Evolutionary conservation across 768 basidiomycete species (phyloP), one percentile per base, ranked within the genome.

Genomic region (Kwoniella bestiolae): DNA sequence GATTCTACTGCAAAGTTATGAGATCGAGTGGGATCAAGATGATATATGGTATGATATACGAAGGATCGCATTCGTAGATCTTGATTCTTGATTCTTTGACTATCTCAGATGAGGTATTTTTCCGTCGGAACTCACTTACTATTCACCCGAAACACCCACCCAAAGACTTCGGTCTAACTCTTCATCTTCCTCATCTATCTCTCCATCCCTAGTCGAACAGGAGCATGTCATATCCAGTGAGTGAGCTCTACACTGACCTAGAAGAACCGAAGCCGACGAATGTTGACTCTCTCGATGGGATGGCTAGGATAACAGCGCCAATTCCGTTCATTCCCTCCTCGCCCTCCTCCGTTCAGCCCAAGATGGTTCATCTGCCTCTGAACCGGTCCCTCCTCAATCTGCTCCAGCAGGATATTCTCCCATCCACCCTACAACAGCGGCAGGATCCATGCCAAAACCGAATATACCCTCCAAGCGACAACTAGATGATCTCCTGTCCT

Each of bases 401-500:
- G 34, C 46, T 23, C 6, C 46, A 21, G 29, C 52, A 18, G 32
- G 47, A 35, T 29, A 18, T n/a, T n/a, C n/a, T n/a, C n/a, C n/a
- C n/a, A n/a, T n/a, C n/a, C n/a, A n/a, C n/a, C n/a, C n/a, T n/a
- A n/a, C n/a, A n/a, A n/a, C n/a, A n/a, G n/a, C n/a, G n/a, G n/a
- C 66, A 44, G 35, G 52, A 50, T 16, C 25, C 26, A 7, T 21
- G 26, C 23, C 49, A 11, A 44, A 23, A 46, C 53, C 61, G 26
- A 26, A 23, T 23, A 38, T 75, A 12, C 75, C 75, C 18, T 61
- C 67, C 8, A 60, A 72, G 32, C 56, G 72, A 41, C 71, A 77
- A 51, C 60, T 77, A 5, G 69, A 75, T 52, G 73, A 75, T 41
- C 68, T 77, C 11, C 62, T 77, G 18, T 31, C 67, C 14, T 74